Evolutionary conservation across 768 basidiomycete species (phyloP), one percentile per base, ranked within the genome.

Genomic region (Suillus tomentosus): DNA sequence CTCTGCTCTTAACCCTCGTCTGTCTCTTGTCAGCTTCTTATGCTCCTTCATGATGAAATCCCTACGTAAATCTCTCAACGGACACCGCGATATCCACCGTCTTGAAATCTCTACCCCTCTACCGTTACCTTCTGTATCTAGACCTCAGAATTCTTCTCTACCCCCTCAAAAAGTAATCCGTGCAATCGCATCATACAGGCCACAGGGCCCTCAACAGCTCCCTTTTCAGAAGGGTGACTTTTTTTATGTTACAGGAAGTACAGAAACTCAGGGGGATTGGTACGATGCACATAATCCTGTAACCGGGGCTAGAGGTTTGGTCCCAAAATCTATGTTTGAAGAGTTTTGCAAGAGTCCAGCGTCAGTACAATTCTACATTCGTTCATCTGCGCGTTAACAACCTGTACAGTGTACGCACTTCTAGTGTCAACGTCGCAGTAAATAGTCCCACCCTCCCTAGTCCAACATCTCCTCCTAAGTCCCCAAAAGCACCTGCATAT

Each of bases 131-230:
- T 68, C 87, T 24, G 79, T 92, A 51, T 89, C 88, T 59, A 92
- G 88, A 71, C 90, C 91, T 6, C 77, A 86, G 24, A 80, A 86
- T 51, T 84, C 90, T 31, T 86, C 92, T 65, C 76, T 89, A 1
- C 95, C 94, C 1, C 95, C 97, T 3, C 92, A 96, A 78, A 96
- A 95, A 75, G 96, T 98, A 74, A 96, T 99, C 69, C 91, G 92
- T 64, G 96, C 96, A 3, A 79, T 91, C 67, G 77, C 83, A 11
- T 70, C 81, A 2, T 87, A 94, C 79, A 79, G 83, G 55, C 85
- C 93, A 3, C 81, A 84, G 64, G 84, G 87, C 0, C 94, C 95
- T 2, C 89, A 93, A 73, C 89, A 98, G 69, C 87, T 99, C 50
- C 85, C 92, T 37, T 99, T 98, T 76, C 81, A 85, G 68, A 91